phyloP scores from a whole-genome alignment of 352 stramenopile species.

The Plasmopara muralis region DNA sequence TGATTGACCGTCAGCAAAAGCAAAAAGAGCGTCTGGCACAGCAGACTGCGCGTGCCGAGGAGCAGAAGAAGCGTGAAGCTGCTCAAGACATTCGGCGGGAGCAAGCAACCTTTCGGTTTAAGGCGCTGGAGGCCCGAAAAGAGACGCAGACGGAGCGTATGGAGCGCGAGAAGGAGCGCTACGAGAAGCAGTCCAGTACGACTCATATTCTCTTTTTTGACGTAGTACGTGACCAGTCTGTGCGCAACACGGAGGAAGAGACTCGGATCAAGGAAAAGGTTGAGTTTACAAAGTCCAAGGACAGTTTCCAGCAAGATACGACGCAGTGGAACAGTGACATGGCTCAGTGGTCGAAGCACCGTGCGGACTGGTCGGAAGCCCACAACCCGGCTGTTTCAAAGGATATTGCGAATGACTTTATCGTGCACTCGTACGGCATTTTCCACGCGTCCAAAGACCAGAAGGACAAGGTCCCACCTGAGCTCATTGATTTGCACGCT shows the following conservation, averaged over 20 bases:
- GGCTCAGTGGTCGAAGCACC: constrained; percentile 82
- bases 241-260: constrained; percentile 74
- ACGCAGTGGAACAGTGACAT: constrained; percentile 87
- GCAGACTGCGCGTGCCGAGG: constrained; percentile 48
- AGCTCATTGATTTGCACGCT: constrained; percentile 65
- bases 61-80: constrained; percentile 67
- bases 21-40: constrained; percentile 62
- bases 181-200: constrained; percentile 60
- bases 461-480: constrained; percentile 53
- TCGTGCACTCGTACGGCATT: constrained; percentile 82
- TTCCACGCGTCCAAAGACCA: constrained; percentile 52
- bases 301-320: constrained; percentile 82
- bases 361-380: constrained; percentile 79
- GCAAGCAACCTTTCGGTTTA: constrained; percentile 63
- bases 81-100: constrained; percentile 69
- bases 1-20: constrained; percentile 58
- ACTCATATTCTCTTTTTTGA: constrained; percentile 84
- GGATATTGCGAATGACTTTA: constrained; percentile 84
- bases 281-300: constrained; percentile 86
- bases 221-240: constrained; percentile 61
- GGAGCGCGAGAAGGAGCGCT: constrained; percentile 77
- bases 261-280: constrained; percentile 81
- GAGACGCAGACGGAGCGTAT: constrained; percentile 73
- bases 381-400: constrained; percentile 85
- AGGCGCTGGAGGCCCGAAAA: constrained; percentile 75